Percentiles rank a stretch among this genome's conserved stretches.
phyloP scores from a whole-genome alignment of 768 basidiomycete species.

The Mycena olivaceomarginata region DNA sequence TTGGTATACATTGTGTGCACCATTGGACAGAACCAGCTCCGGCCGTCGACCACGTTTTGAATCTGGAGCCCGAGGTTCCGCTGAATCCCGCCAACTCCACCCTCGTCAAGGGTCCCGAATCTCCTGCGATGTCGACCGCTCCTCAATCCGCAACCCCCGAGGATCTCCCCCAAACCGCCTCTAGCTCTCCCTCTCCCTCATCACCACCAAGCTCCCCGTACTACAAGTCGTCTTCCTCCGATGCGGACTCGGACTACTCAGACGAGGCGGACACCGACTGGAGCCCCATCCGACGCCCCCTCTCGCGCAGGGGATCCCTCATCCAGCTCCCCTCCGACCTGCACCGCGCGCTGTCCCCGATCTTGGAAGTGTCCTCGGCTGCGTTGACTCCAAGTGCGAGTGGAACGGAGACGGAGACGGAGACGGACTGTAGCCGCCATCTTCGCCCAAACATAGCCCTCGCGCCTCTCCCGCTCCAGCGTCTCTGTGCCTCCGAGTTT shows the following conservation, averaged over 20 bases:
- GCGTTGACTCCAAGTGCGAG: neutral
- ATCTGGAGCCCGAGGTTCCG: neutral
- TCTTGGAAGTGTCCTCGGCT: neutral
- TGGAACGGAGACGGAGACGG: neutral
- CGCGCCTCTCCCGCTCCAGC: too few relatives aligned
- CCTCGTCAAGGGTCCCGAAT: neutral
- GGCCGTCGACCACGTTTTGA: neutral
- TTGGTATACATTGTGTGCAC: too few relatives aligned
- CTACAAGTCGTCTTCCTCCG: neutral
- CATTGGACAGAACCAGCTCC: neutral
- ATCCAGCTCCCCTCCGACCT: neutral
- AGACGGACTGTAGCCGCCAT: neutral
- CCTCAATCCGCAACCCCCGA: neutral
- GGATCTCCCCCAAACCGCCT: neutral
- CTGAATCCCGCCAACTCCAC: neutral
- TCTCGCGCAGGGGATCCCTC: neutral
- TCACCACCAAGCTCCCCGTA: neutral
- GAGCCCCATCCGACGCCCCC: neutral
- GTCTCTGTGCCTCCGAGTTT: conserved; percentile 26
- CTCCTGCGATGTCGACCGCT: neutral
- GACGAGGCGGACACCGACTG: conserved; percentile 1
- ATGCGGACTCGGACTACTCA: neutral
- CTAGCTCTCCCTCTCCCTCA: neutral
- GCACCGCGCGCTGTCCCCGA: conserved; percentile 6
- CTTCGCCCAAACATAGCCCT: neutral